Percentiles rank a stretch among this genome's conserved stretches.
Evolutionary conservation across 169 alveolate genomes (phyloP).

Genomic region (Cardiosporidium cionae): DNA sequence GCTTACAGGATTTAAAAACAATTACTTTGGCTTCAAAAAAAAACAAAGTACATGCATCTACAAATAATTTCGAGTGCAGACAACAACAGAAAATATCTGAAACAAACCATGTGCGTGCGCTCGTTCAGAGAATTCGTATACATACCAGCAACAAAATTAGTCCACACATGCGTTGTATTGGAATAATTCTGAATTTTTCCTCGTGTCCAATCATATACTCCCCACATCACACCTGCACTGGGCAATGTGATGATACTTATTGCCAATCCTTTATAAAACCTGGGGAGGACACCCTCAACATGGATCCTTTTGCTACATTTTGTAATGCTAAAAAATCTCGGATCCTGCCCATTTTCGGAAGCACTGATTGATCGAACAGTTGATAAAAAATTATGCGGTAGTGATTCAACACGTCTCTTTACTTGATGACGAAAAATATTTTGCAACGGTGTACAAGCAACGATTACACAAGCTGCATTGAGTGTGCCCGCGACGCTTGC

Average conservation of each 20-base stretch:
- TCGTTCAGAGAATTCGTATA: no score
- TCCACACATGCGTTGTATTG: not conserved
- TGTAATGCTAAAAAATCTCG: not conserved
- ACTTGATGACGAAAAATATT: not conserved
- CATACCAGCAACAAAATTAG: not conserved
- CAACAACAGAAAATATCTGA: no score
- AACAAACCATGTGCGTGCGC: no score
- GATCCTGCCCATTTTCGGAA: not conserved
- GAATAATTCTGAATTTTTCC: not conserved
- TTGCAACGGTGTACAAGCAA: not conserved
- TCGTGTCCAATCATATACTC: not conserved
- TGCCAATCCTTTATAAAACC: not conserved
- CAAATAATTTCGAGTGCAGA: no score
- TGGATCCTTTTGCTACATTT: not conserved
- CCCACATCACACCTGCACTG: not conserved
- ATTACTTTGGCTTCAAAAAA: no score
- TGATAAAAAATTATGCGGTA: not conserved
- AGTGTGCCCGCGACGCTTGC: not conserved
- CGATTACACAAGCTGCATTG: not conserved
- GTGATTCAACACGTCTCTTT: not conserved
- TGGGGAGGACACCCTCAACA: not conserved
- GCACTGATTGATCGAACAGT: not conserved
- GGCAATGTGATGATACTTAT: not conserved
- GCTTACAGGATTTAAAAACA: no score
- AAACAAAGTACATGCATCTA: no score